phyloP scores from a whole-genome alignment of 345 rosid species.

The Linum usitatissimum region DNA sequence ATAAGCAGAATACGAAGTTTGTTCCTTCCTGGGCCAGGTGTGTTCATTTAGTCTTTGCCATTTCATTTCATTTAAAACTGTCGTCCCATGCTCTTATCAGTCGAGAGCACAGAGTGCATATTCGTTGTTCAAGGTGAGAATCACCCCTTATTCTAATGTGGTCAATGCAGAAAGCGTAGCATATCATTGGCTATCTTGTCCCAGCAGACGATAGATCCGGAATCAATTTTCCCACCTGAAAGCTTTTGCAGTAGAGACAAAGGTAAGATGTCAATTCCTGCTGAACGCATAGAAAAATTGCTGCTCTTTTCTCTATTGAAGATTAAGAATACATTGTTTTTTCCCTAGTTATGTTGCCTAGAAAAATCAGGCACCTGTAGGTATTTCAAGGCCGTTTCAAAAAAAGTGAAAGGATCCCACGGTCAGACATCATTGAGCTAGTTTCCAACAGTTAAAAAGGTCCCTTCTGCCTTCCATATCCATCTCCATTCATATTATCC shows the following conservation, averaged over 20 bases:
- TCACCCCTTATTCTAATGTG: not conserved
- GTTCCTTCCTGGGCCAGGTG: slow-evolving; percentile 91
- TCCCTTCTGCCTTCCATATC: too few relatives aligned
- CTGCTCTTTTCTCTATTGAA: slow-evolving; percentile 8
- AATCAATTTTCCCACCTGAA: slow-evolving; percentile 33
- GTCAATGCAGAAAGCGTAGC: slow-evolving; percentile 41
- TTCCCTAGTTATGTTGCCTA: slow-evolving; percentile 37
- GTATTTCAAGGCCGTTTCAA: not conserved
- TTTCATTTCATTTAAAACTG: not conserved
- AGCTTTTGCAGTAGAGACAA: slow-evolving; percentile 42
- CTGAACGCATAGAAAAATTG: not conserved
- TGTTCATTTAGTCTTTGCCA: slow-evolving; percentile 11
- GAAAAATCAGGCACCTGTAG: slow-evolving; percentile 22
- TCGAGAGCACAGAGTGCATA: not conserved
- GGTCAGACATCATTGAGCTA: too few relatives aligned
- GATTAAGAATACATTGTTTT: not conserved
- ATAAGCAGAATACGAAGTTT: slow-evolving; percentile 36
- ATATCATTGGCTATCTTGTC: slow-evolving; percentile 30
- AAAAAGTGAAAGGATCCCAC: too few relatives aligned
- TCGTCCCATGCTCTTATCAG: not conserved
- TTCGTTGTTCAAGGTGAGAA: slow-evolving; percentile 1
- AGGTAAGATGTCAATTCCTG: slow-evolving; percentile 30
- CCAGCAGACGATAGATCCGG: slow-evolving; percentile 43
- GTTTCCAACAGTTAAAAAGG: too few relatives aligned
- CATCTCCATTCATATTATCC: too few relatives aligned